A percentile compares a stretch with the other conserved stretches of the same genome.
Evolutionary conservation across 2,329 filamentous ascomycete species (phyloP).

Genomic region (Curvularia hawaiiensis): DNA sequence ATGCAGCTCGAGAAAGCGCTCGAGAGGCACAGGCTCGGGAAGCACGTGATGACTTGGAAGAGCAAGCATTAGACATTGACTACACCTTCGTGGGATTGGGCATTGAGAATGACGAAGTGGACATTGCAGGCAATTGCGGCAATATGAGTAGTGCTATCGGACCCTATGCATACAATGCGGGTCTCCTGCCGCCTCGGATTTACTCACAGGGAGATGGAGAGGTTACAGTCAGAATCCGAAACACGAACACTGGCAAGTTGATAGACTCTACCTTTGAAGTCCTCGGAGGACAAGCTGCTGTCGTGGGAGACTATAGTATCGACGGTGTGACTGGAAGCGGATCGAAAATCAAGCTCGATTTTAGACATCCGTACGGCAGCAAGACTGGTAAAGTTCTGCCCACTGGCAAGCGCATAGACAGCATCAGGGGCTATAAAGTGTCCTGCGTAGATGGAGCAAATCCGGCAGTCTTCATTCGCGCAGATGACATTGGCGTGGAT

Average conservation of each 20-base stretch:
- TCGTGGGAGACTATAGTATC: slow-evolving; percentile 62
- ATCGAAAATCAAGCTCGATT: slow-evolving; percentile 64
- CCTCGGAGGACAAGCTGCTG: slow-evolving; percentile 53
- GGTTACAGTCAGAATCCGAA: slow-evolving; percentile 64
- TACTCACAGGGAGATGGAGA: slow-evolving; percentile 38
- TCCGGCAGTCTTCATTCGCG: slow-evolving; percentile 66
- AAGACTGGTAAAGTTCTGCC: slow-evolving; percentile 67
- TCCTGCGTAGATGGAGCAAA: slow-evolving; percentile 69
- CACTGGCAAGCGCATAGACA: slow-evolving; percentile 62
- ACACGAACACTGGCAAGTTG: slow-evolving; percentile 73
- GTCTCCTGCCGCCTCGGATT: slow-evolving; percentile 50
- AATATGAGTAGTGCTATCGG: slow-evolving; percentile 76
- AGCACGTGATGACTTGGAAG: background rate
- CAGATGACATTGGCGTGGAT: slow-evolving; percentile 58
- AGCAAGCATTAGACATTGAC: slow-evolving; percentile 58
- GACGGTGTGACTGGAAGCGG: slow-evolving; percentile 67
- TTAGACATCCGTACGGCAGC: slow-evolving; percentile 66
- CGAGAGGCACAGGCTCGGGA: slow-evolving; percentile 10
- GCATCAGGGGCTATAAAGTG: slow-evolving; percentile 55
- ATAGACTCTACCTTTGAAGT: slow-evolving; percentile 64
- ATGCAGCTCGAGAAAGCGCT: slow-evolving; percentile 13
- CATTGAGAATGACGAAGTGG: slow-evolving; percentile 64
- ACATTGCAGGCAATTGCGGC: slow-evolving; percentile 75
- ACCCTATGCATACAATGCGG: slow-evolving; percentile 65
- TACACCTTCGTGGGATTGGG: slow-evolving; percentile 76